Base-by-base conservation (phyloP, 23 red algal species). In the Gracilaria gracilis region DNA sequence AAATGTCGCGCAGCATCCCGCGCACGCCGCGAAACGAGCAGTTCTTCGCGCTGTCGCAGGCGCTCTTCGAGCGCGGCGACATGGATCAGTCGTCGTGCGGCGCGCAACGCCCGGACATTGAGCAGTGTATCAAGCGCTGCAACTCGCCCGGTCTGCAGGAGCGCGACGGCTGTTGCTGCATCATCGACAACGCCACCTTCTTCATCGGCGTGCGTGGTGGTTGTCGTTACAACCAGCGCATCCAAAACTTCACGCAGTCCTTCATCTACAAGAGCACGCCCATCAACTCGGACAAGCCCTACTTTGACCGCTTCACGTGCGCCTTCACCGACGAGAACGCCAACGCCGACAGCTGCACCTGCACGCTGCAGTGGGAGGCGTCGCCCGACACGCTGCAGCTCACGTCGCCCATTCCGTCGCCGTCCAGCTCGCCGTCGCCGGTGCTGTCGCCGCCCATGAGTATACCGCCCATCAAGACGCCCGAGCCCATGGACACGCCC, bases 101-200 rank as follows among this genome's bases (percentile, higher is more conserved):
- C 36, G 1, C 50, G 8, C 35, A 59, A 16, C 54, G 79, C 12
- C 33, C 33, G 4, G 53, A 61, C 21, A 9, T 82, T 6, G 4
- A 59, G 23, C 2, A 35, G 37, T 82, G 79, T 24, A 82, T 82
- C 36, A 5, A 23, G 9, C 57, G 17, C 5, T 82, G 79, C 79
- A 82, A 82, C 37, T 57, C 79, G 27, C 54, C 79, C 20, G 79
- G 79, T 5, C 54, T 33, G 20, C 19, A 40, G 58, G 58, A 82
- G 24, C 50, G 79, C 2, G 36, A 82, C n/a, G 58, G 58, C 46
- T 82, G 79, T 61, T 82, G 79, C n/a, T 82, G 79, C 49, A 35
- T 82, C 79, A 53, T 64, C 12, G 53, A 46, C 4, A 33, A 82
- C 53, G 19, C 20, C 21, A 25, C 21, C 38, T 65, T 82, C 54